Base-by-base conservation (phyloP, 352 stramenopile species). In the Sclerospora graminicola region DNA sequence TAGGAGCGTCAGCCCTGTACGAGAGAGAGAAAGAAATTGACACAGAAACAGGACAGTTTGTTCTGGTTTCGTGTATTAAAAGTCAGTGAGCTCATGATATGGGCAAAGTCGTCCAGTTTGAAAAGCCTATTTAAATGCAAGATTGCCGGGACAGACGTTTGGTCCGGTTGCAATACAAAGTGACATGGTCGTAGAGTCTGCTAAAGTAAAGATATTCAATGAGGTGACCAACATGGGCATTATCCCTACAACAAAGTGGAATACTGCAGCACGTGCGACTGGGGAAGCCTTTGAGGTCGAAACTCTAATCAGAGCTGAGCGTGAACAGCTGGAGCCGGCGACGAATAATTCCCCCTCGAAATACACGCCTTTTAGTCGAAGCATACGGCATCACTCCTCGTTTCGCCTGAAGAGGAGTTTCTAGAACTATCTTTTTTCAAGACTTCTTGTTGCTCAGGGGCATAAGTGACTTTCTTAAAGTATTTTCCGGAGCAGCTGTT, bases 401-500 rank as follows among this genome's bases (percentile, higher is more conserved):
- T n/a, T n/a, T n/a, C n/a, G n/a, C n/a, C n/a, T n/a, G n/a, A n/a
- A n/a, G n/a, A n/a, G n/a, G n/a, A n/a, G n/a, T n/a, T n/a, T n/a
- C n/a, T n/a, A n/a, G n/a, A n/a, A n/a, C n/a, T n/a, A n/a, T 73
- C 63, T 0, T 45, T 81, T 39, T 71, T 16, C 48, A 69, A 51
- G 54, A 76, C 16, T 75, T 62, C 21, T 48, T 89, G 33, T 50
- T 98, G 26, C 72, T 98, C 30, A 88, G 89, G 33, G 84, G 89
- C 27, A 86, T 98, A 4, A 79, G 72, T 38, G 64, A 82, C 10
- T 93, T 99, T 42, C 52, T 98, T 3, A 88, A 84, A 37, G 96
- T 13, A 89, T 99, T 35, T 98, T 30, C 95, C 95, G 8, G 74
- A 86, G 54, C 67, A 90, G 5, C 64, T 98, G 11, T 60, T 98